phyloP scores from a whole-genome alignment of 1,284 basidiomycete species.

The Athelia psychrophila region DNA sequence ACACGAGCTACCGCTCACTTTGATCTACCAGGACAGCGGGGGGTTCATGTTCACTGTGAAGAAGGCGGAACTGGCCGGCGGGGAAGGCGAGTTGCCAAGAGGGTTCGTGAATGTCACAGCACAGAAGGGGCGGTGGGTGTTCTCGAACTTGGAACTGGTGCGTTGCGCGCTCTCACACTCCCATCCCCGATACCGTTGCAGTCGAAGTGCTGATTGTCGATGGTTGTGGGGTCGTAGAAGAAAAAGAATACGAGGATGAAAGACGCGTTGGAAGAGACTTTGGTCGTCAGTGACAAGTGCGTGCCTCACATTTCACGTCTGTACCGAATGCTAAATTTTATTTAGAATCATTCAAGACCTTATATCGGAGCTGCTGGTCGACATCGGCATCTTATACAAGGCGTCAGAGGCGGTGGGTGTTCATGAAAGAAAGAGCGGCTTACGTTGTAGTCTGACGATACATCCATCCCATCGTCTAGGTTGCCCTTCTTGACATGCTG shows the following conservation, averaged over 20 bases:
- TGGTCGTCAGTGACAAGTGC: constrained; percentile 77
- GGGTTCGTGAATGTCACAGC: constrained; percentile 69
- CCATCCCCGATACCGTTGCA: not conserved
- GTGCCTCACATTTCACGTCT: constrained; percentile 10
- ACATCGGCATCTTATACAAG: constrained; percentile 79
- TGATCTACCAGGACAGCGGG: constrained; percentile 69
- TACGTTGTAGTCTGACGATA: not conserved
- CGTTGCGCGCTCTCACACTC: constrained; percentile 19
- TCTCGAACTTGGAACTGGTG: constrained; percentile 81
- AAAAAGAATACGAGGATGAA: constrained; percentile 84
- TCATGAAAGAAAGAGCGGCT: not conserved
- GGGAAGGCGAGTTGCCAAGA: constrained; percentile 60
- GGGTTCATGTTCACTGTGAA: constrained; percentile 66
- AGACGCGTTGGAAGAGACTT: constrained; percentile 79
- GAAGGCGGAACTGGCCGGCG: constrained; percentile 59
- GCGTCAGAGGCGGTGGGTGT: constrained; percentile 77
- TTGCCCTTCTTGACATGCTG: constrained; percentile 83
- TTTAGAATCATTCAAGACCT: constrained; percentile 72
- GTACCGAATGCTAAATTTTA: not conserved
- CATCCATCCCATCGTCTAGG: no score
- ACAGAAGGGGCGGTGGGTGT: constrained; percentile 70
- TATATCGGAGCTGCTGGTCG: constrained; percentile 57
- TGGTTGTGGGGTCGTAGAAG: constrained; percentile 49
- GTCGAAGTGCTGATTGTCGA: not conserved
- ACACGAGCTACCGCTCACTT: constrained; percentile 59